phyloP scores from a whole-genome alignment of 306 rosid genomes.

The Malus orientalis region DNA sequence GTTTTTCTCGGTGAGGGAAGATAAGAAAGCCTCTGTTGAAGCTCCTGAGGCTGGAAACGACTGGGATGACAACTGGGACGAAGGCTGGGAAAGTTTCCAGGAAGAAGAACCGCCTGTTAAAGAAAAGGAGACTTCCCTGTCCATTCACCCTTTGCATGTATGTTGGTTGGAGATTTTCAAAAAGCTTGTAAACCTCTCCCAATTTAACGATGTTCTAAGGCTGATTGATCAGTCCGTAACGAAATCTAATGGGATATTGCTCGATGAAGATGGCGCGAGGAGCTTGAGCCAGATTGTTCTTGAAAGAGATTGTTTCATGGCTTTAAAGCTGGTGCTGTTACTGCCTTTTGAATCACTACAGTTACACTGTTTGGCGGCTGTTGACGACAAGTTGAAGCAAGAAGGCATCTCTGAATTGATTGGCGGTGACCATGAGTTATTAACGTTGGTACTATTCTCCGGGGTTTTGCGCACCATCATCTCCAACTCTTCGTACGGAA shows the following conservation, averaged over 20 bases:
- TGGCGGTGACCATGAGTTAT: constrained; percentile 47
- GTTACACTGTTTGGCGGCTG: constrained; percentile 49
- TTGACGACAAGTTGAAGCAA: constrained; percentile 59
- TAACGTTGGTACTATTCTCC: constrained; percentile 59
- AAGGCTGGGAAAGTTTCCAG: constrained; percentile 97
- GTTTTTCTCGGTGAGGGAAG: constrained; percentile 41
- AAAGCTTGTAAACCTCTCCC: constrained; percentile 47
- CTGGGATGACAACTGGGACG: constrained; percentile 95
- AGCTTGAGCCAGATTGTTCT: constrained; percentile 44
- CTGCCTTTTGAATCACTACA: constrained; percentile 61
- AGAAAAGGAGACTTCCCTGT: constrained; percentile 28
- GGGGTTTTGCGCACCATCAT: constrained; percentile 48
- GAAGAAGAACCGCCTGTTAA: constrained; percentile 48
- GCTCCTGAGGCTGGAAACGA: constrained; percentile 55
- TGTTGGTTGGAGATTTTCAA: constrained; percentile 72
- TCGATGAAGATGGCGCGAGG: constrained; percentile 62
- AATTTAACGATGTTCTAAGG: constrained; percentile 51
- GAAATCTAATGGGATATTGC: constrained; percentile 47
- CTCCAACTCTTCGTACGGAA: constrained; percentile 42
- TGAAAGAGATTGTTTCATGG: constrained; percentile 52
- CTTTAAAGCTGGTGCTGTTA: constrained; percentile 57
- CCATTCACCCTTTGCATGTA: constrained; percentile 66
- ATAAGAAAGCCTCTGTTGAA: constrained; percentile 41
- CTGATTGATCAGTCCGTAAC: constrained; percentile 57
- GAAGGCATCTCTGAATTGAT: constrained; percentile 42